Base-by-base conservation (phyloP, 331 rosid genomes). In the Phaseolus coccineus region DNA sequence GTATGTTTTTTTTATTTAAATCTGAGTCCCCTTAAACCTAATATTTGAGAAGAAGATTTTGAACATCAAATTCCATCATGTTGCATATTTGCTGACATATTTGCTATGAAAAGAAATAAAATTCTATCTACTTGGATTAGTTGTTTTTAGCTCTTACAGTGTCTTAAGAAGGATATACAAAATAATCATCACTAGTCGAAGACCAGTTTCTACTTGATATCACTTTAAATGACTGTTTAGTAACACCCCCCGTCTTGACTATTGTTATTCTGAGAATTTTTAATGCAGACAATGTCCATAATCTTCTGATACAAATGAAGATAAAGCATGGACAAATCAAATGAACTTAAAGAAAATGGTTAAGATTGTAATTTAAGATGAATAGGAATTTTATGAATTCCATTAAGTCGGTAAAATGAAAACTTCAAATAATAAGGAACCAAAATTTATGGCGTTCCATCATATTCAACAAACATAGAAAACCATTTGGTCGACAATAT, bases 61-160 rank as follows among this genome's bases (percentile, higher is more conserved):
- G 42, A 40, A 42, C 75, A 72, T 55, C 14, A 63, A 46, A 51
- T 55, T 71, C 47, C 63, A 16, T 57, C 19, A 10, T 71, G 64
- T 64, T 80, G 73, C 39, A 27, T 76, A 8, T 40, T 40, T 40
- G 12, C 47, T 42, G 9, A 10, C 48, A 40, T 37, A 6, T 46
- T 84, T 64, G 14, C 46, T 28, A 37, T 79, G 74, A 64, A 31
- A 58, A 68, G 74, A 74, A 73, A 73, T 69, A 57, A 80, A 56
- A 48, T 65, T 71, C 69, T 50, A 14, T 42, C 58, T 47, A 58
- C 63, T 46, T 75, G 73, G 78, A 69, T 76, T 31, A 4, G 52
- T 76, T 76, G 15, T 31, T n/a, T 27, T 28, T 16, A 44, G 5
- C 8, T 28, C 46, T n/a, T 58, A 8, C n/a, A 11, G 3, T n/a